These are phyloP conservation scores for Chernovozyma aurita DNA, from an alignment of 1,139 yeast genomes.

Conservation along the genomic window DNA sequence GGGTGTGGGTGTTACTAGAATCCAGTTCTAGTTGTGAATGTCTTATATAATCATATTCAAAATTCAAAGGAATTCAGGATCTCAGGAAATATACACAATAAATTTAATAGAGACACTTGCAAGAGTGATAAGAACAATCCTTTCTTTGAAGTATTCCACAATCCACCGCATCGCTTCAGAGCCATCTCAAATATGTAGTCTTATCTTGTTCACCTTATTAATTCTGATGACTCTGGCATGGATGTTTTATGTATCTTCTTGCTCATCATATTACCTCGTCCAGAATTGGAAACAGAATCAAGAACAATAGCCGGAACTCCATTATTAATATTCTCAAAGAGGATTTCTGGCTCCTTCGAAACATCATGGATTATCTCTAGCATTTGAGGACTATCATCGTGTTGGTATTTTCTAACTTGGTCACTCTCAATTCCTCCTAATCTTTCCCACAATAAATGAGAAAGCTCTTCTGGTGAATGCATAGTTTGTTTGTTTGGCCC, in stretches of 20 bases:
- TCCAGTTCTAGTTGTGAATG: no score
- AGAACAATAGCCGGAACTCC: slow-evolving; percentile 38
- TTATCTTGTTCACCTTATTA: no score
- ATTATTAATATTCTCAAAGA: slow-evolving; percentile 33
- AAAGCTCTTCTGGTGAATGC: slow-evolving; percentile 36
- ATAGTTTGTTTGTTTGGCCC: slow-evolving; percentile 37
- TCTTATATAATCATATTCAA: no score
- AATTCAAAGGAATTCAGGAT: no score
- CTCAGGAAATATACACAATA: no score
- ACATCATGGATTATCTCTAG: slow-evolving; percentile 13
- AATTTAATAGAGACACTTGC: no score
- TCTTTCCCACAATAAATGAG: slow-evolving; percentile 44
- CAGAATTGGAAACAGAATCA: slow-evolving; percentile 17
- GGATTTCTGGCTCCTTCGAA: slow-evolving; percentile 27
- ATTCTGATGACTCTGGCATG: no score
- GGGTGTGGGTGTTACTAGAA: no score
- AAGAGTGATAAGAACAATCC: no score
- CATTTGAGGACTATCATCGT: slow-evolving; percentile 13
- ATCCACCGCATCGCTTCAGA: no score
- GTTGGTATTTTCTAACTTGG: slow-evolving; percentile 28
- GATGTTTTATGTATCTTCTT: slow-evolving; percentile 13
- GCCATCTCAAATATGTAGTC: no score
- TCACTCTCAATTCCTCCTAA: slow-evolving; percentile 38
- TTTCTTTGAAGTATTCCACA: no score
- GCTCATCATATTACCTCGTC: background rate